These are phyloP conservation scores for Samsoniella hepiali DNA, from an alignment of 2,329 filamentous ascomycete genomes.

Conservation along the genomic window DNA sequence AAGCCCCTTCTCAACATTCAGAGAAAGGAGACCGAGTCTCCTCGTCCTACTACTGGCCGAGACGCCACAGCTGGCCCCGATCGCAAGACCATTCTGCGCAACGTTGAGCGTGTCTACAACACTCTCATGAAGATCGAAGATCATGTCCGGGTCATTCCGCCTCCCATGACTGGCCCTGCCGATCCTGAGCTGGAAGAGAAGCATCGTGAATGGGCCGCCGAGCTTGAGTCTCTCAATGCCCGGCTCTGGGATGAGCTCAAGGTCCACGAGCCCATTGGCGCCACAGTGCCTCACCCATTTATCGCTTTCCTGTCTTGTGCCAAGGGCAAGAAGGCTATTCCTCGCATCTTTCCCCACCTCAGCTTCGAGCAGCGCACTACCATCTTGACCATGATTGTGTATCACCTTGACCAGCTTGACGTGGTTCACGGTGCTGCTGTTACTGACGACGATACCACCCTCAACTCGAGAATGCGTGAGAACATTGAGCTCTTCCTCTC, in stretches of 20 bases:
- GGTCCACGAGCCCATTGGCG: constrained; percentile 86
- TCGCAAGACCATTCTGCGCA: constrained; percentile 76
- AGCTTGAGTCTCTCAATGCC: constrained; percentile 66
- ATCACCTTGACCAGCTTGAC: constrained; percentile 88
- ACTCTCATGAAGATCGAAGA: constrained; percentile 93
- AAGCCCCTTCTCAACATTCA: constrained; percentile 95
- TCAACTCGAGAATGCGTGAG: constrained; percentile 78
- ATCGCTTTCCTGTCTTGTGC: constrained; percentile 91
- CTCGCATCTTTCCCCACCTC: constrained; percentile 90
- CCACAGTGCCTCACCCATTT: constrained; percentile 80
- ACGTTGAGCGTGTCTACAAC: constrained; percentile 85
- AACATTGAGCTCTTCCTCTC: constrained; percentile 88
- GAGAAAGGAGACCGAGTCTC: constrained; percentile 66
- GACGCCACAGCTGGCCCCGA: constrained; percentile 53
- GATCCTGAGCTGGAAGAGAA: constrained; percentile 67
- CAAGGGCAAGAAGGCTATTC: constrained; percentile 95
- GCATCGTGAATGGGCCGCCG: constrained; percentile 68
- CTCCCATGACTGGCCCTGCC: constrained; percentile 50
- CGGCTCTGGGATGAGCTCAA: constrained; percentile 84
- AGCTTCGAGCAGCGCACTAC: constrained; percentile 90
- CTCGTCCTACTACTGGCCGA: constrained; percentile 49
- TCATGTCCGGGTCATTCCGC: constrained; percentile 76
- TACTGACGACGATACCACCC: constrained; percentile 64
- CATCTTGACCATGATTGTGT: constrained; percentile 90
- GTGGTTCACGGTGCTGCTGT: constrained; percentile 81